Evolutionary conservation across 768 basidiomycete species (phyloP), one percentile per base, ranked within the genome.

Genomic region (Mycena albidolilacea): DNA sequence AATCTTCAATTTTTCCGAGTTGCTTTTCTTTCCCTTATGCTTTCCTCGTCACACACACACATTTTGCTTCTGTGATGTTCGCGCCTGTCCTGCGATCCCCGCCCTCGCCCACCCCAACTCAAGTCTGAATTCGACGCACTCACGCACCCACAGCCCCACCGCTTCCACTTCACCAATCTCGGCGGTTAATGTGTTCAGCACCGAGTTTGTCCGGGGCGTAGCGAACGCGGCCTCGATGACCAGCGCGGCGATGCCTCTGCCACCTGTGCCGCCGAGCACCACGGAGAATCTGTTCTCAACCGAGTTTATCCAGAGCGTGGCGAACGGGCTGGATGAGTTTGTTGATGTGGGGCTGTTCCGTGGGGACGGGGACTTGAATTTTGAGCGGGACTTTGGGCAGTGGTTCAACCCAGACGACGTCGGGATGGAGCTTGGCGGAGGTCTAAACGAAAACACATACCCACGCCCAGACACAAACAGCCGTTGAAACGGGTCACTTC

Each of bases 241-340:
- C n/a, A n/a, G n/a, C n/a, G n/a, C n/a, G n/a, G n/a, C n/a, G n/a
- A n/a, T n/a, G n/a, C n/a, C n/a, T n/a, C n/a, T n/a, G n/a, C n/a
- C n/a, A n/a, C n/a, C n/a, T n/a, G n/a, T n/a, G n/a, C n/a, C n/a
- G n/a, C n/a, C n/a, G n/a, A n/a, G n/a, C n/a, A n/a, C n/a, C n/a
- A n/a, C n/a, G n/a, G n/a, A n/a, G n/a, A n/a, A n/a, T n/a, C n/a
- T n/a, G n/a, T n/a, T n/a, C n/a, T n/a, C n/a, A n/a, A 62, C 68
- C 19, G 89, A 89, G 23, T 23, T 23, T 23, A 23, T 23, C 23
- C 23, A 23, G 23, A 23, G 23, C 23, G 23, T 23, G 23, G 23
- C 23, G 23, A 23, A 1, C 23, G 79, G 82, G 30, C 70, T 89
- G 78, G 87, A 87, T 30, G 85, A 84, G 4, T 23, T 23, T 23